A percentile compares a stretch with the other conserved stretches of the same genome.
These are phyloP conservation scores for Scytalidium lignicola DNA, from an alignment of 2,329 filamentous ascomycete species.

Conservation along the genomic window DNA sequence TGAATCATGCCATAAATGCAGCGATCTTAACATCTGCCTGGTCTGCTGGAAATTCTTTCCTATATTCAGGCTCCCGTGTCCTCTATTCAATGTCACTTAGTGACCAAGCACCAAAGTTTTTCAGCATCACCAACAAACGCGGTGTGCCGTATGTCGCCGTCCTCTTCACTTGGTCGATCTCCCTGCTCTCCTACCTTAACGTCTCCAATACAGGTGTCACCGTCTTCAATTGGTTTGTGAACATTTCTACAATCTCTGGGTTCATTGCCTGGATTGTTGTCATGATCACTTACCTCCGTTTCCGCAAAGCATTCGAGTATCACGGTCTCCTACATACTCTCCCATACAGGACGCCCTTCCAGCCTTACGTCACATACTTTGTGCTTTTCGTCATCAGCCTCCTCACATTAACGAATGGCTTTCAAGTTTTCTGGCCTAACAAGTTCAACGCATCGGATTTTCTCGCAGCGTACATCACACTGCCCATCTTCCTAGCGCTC, in stretches of 20 bases:
- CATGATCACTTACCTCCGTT: slow-evolving; percentile 54
- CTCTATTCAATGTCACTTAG: slow-evolving; percentile 63
- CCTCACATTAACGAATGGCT: slow-evolving; percentile 70
- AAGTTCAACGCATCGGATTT: slow-evolving; percentile 62
- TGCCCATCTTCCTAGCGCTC: slow-evolving; percentile 55
- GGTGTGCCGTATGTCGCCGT: slow-evolving; percentile 58
- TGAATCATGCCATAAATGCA: slow-evolving; percentile 64
- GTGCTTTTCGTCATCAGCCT: slow-evolving; percentile 53
- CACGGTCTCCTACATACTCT: slow-evolving; percentile 46
- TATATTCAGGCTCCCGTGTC: slow-evolving; percentile 63
- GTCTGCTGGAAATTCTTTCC: slow-evolving; percentile 55
- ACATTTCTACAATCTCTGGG: slow-evolving; percentile 58
- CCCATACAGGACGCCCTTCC: slow-evolving; percentile 46
- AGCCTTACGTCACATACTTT: slow-evolving; percentile 61
- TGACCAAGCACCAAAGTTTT: slow-evolving; percentile 57
- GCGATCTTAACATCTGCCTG: slow-evolving; percentile 63
- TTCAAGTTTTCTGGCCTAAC: slow-evolving; percentile 64
- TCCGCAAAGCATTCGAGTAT: slow-evolving; percentile 49
- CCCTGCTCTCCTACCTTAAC: slow-evolving; percentile 62
- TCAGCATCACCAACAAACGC: slow-evolving; percentile 51
- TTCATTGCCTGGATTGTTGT: slow-evolving; percentile 57
- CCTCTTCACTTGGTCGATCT: slow-evolving; percentile 39
- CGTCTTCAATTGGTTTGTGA: slow-evolving; percentile 67
- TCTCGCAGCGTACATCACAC: slow-evolving; percentile 57
- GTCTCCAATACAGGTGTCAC: slow-evolving; percentile 54